Conservation (phyloP, 371 early-diverging fungal species). For the Blastocladiella emersonii region DNA sequence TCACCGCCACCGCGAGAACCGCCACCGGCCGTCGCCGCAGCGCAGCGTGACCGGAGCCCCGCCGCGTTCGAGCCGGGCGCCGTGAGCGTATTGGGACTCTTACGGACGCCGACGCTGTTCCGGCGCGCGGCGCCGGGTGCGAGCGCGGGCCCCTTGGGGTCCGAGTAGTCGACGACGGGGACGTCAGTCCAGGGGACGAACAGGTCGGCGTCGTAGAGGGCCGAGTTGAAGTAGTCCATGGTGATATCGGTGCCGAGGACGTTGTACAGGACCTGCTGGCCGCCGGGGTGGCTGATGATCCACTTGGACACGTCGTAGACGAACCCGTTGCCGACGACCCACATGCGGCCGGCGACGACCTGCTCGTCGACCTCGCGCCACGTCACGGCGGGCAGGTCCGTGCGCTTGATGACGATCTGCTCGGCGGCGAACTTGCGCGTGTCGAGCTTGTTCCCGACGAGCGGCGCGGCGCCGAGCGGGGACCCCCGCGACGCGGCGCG, state of each 20-base stretch:
- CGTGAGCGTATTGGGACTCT: no score
- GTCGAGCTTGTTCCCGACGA: not conserved
- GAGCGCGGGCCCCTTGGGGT: not conserved
- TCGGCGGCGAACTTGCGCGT: not conserved
- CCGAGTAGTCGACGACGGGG: no score
- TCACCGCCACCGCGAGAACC: no score
- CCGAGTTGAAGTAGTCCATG: conserved; percentile 19
- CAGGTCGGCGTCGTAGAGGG: conserved; percentile 9
- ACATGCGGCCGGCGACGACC: not conserved
- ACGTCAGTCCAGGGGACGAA: not conserved
- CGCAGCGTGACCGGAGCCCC: conserved; percentile 8
- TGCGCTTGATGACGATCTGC: not conserved
- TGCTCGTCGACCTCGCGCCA: not conserved
- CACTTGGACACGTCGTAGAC: conserved; percentile 16
- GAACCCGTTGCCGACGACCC: conserved; percentile 17
- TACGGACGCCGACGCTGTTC: no score
- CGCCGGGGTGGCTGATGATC: conserved; percentile 18
- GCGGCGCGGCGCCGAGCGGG: not conserved
- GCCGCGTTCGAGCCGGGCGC: conserved; percentile 17
- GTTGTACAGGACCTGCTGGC: conserved; percentile 15
- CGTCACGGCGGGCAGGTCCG: not conserved
- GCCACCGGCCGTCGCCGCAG: no score
- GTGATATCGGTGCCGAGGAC: conserved; percentile 19
- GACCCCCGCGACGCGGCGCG: not conserved
- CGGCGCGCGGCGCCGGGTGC: no score